Base-by-base conservation (phyloP, 305 asterid genomes). In the Plantago coronopus region DNA sequence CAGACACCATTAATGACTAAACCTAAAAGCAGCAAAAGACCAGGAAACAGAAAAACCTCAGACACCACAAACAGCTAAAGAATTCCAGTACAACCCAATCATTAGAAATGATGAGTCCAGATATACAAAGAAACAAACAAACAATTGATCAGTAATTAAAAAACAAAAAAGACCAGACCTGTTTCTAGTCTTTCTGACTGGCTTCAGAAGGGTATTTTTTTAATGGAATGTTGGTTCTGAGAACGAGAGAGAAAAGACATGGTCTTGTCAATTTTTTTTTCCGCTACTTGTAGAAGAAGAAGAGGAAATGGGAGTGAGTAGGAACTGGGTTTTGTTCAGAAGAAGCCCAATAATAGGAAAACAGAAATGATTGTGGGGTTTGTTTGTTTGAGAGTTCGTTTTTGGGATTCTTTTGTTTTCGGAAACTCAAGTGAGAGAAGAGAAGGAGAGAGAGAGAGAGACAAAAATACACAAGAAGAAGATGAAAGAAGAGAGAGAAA, bases 381-480 rank as follows among this genome's bases (percentile, higher is more conserved):
- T 75, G 79, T 48, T 56, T 75, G 79, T 69, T 77, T 75, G 78
- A 78, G 59, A 45, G 61, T 49, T 58, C 63, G 63, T 48, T 45
- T 68, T 72, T 71, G 78, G 77, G 79, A 72, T 79, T 65, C 70
- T 75, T 67, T 54, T 31, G 66, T 61, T 58, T 27, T 57, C 48
- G 18, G 54, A 56, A 21, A 57, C 55, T n/a, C n/a, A n/a, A n/a
- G n/a, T n/a, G n/a, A n/a, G n/a, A 43, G 14, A 48, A 44, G 17
- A 63, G 61, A 68, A 54, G 69, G 48, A 38, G 44, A 66, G 54
- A 46, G 69, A 73, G 57, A 53, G 48, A 46, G 62, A 61, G 75
- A 71, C 77, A 74, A 64, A 49, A 53, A 70, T 43, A 63, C 9
- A 34, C 48, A 44, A 13, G 4, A 0, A 62, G 60, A 57, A 55